Conservation (phyloP, 768 basidiomycete species). For the Tylopilus cervinicoccineus region DNA sequence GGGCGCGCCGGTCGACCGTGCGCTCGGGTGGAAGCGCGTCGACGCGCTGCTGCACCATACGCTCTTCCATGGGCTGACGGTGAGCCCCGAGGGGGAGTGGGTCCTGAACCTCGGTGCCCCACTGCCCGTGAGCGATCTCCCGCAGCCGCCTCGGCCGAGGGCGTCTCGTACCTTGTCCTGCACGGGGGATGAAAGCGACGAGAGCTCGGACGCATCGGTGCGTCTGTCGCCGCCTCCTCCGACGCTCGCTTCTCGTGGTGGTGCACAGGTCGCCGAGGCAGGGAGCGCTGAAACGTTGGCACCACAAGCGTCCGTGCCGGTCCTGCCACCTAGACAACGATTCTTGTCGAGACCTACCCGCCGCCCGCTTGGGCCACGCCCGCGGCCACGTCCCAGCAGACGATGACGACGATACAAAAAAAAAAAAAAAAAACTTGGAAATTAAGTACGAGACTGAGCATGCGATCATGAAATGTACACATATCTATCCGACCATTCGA, state of each 20-base stretch:
- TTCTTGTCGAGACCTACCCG: not conserved
- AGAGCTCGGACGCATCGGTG: not conserved
- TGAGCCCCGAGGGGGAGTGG: conserved; percentile 29
- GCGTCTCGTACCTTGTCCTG: not conserved
- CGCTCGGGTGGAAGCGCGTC: conserved; percentile 47
- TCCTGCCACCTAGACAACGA: too few species aligned
- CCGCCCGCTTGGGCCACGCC: not conserved
- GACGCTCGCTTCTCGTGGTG: too few species aligned
- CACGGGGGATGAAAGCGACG: not conserved
- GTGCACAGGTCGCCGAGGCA: too few species aligned
- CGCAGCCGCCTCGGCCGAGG: not conserved
- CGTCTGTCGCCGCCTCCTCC: too few species aligned
- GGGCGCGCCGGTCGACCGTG: conserved; percentile 35
- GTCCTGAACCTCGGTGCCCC: conserved; percentile 17
- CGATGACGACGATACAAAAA: too few species aligned
- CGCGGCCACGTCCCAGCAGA: too few species aligned
- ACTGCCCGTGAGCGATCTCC: not conserved
- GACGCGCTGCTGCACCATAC: conserved; percentile 49
- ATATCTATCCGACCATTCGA: not conserved
- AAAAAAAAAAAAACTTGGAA: too few species aligned
- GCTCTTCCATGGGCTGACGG: conserved; percentile 45
- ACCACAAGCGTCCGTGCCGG: too few species aligned
- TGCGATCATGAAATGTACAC: not conserved
- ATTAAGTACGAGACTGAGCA: not conserved
- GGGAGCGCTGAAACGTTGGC: too few species aligned